Evolutionary conservation across 176 grass and related monocot genomes (phyloP).

Genomic region (Ensete ventricosum): DNA sequence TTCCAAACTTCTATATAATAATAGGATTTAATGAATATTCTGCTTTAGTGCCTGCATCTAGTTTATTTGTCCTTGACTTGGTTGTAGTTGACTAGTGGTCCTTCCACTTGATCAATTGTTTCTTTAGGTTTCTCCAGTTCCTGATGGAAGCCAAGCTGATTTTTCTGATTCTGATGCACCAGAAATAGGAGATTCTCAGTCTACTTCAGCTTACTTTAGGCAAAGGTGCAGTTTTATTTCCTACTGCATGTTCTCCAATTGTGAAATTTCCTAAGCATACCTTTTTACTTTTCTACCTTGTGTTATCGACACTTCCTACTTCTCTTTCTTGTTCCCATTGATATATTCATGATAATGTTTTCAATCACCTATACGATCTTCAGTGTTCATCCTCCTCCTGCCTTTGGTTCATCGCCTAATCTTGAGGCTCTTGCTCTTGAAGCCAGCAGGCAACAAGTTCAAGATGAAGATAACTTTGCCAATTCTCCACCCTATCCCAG

Average conservation of each 20-base stretch:
- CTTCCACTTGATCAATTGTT: conserved; percentile 23
- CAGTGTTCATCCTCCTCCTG: conserved; percentile 85
- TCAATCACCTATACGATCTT: background rate
- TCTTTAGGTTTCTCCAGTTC: conserved; percentile 59
- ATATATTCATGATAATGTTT: conserved; percentile 21
- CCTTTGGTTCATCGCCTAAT: conserved; percentile 89
- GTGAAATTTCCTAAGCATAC: background rate
- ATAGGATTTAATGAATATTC: background rate
- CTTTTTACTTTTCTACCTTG: background rate
- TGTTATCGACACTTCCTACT: background rate
- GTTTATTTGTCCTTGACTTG: background rate
- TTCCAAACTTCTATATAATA: background rate
- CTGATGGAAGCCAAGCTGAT: conserved; percentile 62
- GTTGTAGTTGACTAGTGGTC: conserved; percentile 2
- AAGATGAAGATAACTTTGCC: conserved; percentile 47
- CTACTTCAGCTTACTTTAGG: conserved; percentile 43
- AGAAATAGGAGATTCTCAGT: conserved; percentile 43
- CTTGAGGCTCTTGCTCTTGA: conserved; percentile 83
- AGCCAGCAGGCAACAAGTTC: conserved; percentile 41
- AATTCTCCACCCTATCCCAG: conserved; percentile 47
- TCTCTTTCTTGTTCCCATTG: background rate
- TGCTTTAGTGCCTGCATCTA: background rate
- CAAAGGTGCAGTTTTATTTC: conserved; percentile 46
- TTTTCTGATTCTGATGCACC: conserved; percentile 45
- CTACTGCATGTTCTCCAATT: conserved; percentile 11